Percentiles rank a stretch among this genome's conserved stretches.
phyloP scores from a whole-genome alignment of 305 asterid genomes.

The Euphrasia arctica region DNA sequence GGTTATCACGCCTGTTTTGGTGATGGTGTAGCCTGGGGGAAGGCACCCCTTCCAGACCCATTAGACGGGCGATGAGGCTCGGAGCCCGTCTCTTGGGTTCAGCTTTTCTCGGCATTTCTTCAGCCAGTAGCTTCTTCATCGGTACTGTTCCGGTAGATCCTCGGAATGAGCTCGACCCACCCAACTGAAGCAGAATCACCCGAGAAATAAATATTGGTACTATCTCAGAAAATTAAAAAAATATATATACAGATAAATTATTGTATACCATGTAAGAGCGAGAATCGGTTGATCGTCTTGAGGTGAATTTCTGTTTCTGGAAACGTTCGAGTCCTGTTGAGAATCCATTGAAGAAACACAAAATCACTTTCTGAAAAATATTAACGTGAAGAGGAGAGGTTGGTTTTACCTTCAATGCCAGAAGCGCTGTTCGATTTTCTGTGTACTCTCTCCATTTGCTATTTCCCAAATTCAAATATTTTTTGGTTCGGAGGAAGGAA shows the following conservation, averaged over 20 bases:
- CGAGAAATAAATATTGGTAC: background rate
- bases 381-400: background rate
- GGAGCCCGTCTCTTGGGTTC: slow-evolving; percentile 59
- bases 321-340: slow-evolving; percentile 49
- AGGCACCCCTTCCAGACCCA: slow-evolving; percentile 87
- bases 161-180: slow-evolving; percentile 38
- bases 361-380: background rate
- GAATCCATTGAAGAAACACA: background rate
- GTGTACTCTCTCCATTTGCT: slow-evolving; percentile 66
- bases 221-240: background rate
- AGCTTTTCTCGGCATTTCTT: slow-evolving; percentile 67
- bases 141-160: slow-evolving; percentile 45
- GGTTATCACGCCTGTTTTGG: no score
- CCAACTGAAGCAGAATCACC: slow-evolving; percentile 44
- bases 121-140: slow-evolving; percentile 72
- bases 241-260: slow-evolving; percentile 11
- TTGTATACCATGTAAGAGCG: no score
- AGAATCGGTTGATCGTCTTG: slow-evolving; percentile 47
- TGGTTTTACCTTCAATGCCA: slow-evolving; percentile 69
- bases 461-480: slow-evolving; percentile 38
- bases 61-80: slow-evolving; percentile 68
- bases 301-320: slow-evolving; percentile 40
- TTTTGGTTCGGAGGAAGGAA: slow-evolving; percentile 28
- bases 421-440: slow-evolving; percentile 73
- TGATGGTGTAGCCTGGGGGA: slow-evolving; percentile 35